phyloP scores from a whole-genome alignment of 139 green algal genomes.

The Tetraselmis chui region DNA sequence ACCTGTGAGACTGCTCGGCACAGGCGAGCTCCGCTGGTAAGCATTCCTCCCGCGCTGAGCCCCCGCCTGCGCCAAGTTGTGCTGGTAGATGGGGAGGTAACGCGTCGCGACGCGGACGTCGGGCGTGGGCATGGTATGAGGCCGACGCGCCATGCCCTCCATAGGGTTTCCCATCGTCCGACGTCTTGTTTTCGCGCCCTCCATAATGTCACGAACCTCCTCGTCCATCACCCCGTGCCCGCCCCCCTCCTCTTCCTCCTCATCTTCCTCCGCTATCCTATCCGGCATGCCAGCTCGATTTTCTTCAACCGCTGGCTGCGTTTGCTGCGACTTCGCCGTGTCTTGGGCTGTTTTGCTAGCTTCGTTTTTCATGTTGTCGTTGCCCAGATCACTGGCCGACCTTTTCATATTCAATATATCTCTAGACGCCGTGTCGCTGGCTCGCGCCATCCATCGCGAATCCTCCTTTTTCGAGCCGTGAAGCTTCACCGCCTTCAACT shows the following conservation, averaged over 20 bases:
- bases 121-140: neutral
- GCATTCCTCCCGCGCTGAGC: neutral
- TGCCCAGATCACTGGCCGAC: too few relatives aligned
- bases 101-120: neutral
- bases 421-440: neutral
- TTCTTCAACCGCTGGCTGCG: neutral
- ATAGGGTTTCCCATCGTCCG: neutral
- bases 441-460: neutral
- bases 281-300: neutral
- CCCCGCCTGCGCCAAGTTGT: neutral
- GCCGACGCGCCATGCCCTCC: neutral
- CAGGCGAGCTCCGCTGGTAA: neutral
- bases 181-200: too few relatives aligned
- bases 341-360: neutral
- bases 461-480: neutral
- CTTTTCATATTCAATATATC: neutral
- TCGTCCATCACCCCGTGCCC: neutral
- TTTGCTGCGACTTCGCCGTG: neutral
- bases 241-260: neutral
- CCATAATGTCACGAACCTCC: neutral
- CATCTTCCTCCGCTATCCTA: neutral
- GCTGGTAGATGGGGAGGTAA: neutral
- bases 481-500: neutral
- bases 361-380: too few relatives aligned
- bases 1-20: neutral